Evolutionary conservation across 2,329 filamentous ascomycete species (phyloP).

Genomic region (Nannizziopsis barbatae): DNA sequence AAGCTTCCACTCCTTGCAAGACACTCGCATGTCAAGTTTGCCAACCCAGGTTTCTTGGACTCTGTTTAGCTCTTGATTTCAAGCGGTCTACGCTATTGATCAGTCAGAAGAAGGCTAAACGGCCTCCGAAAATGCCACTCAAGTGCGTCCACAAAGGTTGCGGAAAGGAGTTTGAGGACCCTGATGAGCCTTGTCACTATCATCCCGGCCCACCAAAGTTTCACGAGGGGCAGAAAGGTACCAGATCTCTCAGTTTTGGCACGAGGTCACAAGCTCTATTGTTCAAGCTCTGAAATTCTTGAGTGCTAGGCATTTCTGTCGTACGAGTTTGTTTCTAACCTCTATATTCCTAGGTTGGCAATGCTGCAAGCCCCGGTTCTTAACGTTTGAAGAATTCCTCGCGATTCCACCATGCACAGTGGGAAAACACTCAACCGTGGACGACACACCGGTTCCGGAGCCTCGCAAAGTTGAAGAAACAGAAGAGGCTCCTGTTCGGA

Average conservation of each 20-base stretch:
- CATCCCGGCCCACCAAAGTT: conserved; percentile 91
- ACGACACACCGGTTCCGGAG: conserved; percentile 50
- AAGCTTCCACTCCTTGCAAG: conserved; percentile 14
- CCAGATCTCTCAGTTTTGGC: too few species aligned
- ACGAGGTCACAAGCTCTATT: too few species aligned
- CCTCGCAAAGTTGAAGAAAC: conserved; percentile 27
- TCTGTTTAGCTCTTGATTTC: neutral
- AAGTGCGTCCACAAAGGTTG: conserved; percentile 98
- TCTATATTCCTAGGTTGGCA: conserved; percentile 63
- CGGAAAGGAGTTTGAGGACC: conserved; percentile 73
- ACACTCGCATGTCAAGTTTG: neutral
- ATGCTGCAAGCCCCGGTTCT: conserved; percentile 92
- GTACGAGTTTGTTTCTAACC: neutral
- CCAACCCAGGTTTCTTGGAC: neutral
- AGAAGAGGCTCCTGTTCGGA: conserved; percentile 16
- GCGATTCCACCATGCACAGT: conserved; percentile 81
- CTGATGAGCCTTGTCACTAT: conserved; percentile 75
- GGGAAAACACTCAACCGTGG: conserved; percentile 82
- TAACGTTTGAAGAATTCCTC: conserved; percentile 98
- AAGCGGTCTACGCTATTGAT: neutral
- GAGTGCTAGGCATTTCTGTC: too few species aligned
- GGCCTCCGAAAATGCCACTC: conserved; percentile 23
- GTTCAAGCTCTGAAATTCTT: neutral
- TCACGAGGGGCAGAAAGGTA: conserved; percentile 97
- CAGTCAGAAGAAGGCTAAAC: neutral